phyloP scores from a whole-genome alignment of 2,329 filamentous ascomycete species.

The Colletotrichum filicis region DNA sequence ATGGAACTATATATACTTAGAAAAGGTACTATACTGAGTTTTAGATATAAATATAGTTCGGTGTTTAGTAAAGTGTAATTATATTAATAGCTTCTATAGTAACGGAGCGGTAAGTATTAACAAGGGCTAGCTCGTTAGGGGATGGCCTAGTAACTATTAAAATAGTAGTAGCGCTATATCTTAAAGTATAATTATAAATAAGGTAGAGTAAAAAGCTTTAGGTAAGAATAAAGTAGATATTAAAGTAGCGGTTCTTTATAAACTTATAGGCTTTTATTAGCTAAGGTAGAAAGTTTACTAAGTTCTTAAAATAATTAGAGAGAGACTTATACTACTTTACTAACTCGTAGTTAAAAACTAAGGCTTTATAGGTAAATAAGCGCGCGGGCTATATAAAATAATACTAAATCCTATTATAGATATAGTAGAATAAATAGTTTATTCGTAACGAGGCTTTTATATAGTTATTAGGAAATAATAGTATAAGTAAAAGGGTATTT shows the following conservation, averaged over 20 bases:
- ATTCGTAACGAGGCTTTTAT: constrained; percentile 39
- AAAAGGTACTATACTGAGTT: constrained; percentile 46
- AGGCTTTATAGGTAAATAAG: constrained; percentile 39
- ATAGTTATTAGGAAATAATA: constrained; percentile 39
- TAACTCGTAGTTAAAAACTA: constrained; percentile 41
- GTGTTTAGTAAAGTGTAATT: constrained; percentile 45
- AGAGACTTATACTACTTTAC: constrained; percentile 40
- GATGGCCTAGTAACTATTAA: constrained; percentile 21
- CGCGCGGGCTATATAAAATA: constrained; percentile 42
- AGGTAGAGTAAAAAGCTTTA: constrained; percentile 39
- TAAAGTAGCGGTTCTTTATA: constrained; percentile 44
- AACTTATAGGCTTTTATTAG: constrained; percentile 42
- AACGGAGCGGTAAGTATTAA: constrained; percentile 40
- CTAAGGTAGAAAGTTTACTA: constrained; percentile 38
- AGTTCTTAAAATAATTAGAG: constrained; percentile 37
- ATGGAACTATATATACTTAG: constrained; percentile 44
- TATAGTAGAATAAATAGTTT: constrained; percentile 43
- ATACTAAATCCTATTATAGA: constrained; percentile 43
- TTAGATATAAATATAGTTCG: constrained; percentile 46
- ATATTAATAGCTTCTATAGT: constrained; percentile 44
- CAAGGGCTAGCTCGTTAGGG: constrained; percentile 38
- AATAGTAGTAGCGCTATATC: constrained; percentile 20
- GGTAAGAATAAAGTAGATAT: constrained; percentile 41
- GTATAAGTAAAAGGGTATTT: constrained; percentile 41
- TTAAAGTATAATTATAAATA: constrained; percentile 37